Percentiles rank a stretch among this genome's conserved stretches.
These are phyloP conservation scores for Fusarium odoratissimum DNA, from an alignment of 2,329 filamentous ascomycete species.

Conservation along the genomic window DNA sequence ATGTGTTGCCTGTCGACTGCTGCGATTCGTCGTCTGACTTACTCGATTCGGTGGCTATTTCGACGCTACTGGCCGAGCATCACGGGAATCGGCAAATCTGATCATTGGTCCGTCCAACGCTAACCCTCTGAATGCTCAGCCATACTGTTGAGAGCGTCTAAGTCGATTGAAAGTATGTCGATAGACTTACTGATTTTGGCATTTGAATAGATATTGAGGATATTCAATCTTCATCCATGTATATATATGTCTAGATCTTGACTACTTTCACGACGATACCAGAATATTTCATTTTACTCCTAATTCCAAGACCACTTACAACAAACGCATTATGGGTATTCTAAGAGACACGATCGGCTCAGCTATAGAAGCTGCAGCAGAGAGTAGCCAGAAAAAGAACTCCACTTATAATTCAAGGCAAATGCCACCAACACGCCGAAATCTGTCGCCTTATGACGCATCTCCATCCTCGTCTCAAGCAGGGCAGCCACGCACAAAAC, in stretches of 20 bases:
- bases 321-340: not conserved
- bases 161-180: not conserved
- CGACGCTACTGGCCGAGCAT: not conserved
- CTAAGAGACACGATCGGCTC: not conserved
- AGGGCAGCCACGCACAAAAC: not conserved
- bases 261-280: no score
- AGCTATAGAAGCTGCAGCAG: not conserved
- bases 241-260: not conserved
- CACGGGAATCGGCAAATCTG: not conserved
- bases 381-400: not conserved
- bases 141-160: not conserved
- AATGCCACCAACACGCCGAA: not conserved
- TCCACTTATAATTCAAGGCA: not conserved
- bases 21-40: not conserved
- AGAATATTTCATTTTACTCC: not conserved
- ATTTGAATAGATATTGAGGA: not conserved
- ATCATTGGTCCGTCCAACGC: not conserved
- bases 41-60: not conserved
- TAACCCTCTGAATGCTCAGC: not conserved
- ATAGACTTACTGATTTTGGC: not conserved
- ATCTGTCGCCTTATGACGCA: not conserved
- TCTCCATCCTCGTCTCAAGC: not conserved
- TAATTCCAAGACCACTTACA: not conserved
- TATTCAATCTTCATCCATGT: not conserved
- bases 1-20: not conserved